Conservation (phyloP, 345 rosid species). For the Geranium rotundifolium region DNA sequence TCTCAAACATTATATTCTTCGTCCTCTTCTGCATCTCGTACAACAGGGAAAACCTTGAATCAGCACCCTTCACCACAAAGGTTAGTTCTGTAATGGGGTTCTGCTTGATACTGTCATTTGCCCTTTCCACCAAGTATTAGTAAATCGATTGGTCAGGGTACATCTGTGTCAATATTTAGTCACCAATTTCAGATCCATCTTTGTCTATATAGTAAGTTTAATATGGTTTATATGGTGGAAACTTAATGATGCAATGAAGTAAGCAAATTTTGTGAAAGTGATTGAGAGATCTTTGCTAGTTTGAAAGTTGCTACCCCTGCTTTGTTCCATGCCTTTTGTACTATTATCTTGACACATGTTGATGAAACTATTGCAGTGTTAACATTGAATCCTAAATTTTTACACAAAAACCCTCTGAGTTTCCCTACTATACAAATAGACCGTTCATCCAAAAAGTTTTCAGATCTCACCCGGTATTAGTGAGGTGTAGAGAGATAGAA, state of each 20-base stretch:
- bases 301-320: background rate
- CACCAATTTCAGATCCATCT: too few species aligned
- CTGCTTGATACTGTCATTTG: background rate
- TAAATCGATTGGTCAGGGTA: background rate
- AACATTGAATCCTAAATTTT: too few species aligned
- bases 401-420: too few species aligned
- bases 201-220: too few species aligned
- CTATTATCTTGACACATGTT: background rate
- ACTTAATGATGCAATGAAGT: too few species aligned
- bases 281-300: background rate
- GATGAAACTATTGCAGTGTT: background rate
- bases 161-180: background rate
- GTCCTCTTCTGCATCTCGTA: conserved; percentile 11
- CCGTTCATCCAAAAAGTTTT: too few species aligned
- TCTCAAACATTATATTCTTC: conserved; percentile 12
- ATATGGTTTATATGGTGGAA: too few species aligned
- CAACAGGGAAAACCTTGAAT: conserved; percentile 13
- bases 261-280: background rate
- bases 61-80: conserved; percentile 20
- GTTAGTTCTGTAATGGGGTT: conserved; percentile 15
- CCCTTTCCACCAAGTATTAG: background rate
- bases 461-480: too few species aligned
- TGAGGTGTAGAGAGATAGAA: too few species aligned
- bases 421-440: too few species aligned
- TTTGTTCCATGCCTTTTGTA: background rate